Base-by-base conservation (phyloP, 148 eudicot genomes). In the Camellia lanceoleosa region DNA sequence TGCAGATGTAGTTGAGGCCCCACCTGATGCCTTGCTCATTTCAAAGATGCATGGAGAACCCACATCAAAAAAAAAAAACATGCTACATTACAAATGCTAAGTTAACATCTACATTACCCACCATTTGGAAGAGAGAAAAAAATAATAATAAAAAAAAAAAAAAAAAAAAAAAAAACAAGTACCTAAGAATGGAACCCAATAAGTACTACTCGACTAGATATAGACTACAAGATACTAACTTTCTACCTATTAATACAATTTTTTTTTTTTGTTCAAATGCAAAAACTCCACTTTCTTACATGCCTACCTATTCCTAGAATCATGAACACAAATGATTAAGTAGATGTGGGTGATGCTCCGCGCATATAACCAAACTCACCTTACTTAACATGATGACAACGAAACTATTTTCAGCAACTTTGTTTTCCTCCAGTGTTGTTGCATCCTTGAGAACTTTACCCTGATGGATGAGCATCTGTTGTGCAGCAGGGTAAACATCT, bases 401-500 rank as follows among this genome's bases (percentile, higher is more conserved):
- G 83, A 90, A 91, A 86, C 87, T 84, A 62, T 88, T 89, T 65
- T 91, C 94, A 47, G 87, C 90, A 71, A 91, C 89, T 65, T 87
- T 87, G 76, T 91, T 89, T 80, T 87, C 91, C 70, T 83, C 89
- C 86, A 91, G 65, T 42, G 94, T 91, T 16, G 92, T 89, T 46
- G 78, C 83, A 87, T 91, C 89, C 79, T 89, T 86, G 54, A 92
- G 89, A 79, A 88, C 91, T 78, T 91, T 91, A 46, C 97, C 96
- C 68, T 87, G 92, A 87, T 86, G 83, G 58, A 89, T 89, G 62
- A 88, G 88, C 91, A 90, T 82, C 81, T 89, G 92, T 69, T 89
- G 85, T 73, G 88, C 79, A 68, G 91, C 92, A 49, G 92, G 92
- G 78, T 82, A 91, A 46, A 84, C 83, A 77, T 77, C 71, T 44